Evolutionary conservation across 352 stramenopile genomes (phyloP).

Genomic region (Phytophthora megakarya): DNA sequence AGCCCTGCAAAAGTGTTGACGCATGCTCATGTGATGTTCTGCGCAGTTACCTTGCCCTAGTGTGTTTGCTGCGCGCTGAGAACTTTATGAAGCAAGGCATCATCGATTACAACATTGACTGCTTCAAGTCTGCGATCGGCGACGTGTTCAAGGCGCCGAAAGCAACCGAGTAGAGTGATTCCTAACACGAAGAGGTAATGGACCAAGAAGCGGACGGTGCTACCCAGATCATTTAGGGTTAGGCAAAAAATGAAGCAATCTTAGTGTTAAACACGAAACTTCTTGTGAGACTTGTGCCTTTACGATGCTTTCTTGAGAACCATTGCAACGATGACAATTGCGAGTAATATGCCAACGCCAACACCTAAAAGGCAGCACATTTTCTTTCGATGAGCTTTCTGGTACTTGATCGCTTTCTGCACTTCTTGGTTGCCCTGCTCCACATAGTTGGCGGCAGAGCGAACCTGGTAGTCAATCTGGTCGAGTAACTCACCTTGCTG

Average conservation of each 20-base stretch:
- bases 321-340: constrained; percentile 75
- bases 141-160: constrained; percentile 85
- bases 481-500: constrained; percentile 98
- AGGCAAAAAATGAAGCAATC: constrained; percentile 17
- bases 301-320: constrained; percentile 46
- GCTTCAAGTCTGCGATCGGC: constrained; percentile 94
- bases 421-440: constrained; percentile 97
- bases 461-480: constrained; percentile 97
- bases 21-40: constrained; percentile 17
- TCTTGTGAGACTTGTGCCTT: neutral
- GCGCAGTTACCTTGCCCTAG: constrained; percentile 94
- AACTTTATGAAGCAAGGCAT: constrained; percentile 98
- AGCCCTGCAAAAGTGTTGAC: neutral
- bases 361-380: constrained; percentile 63
- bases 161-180: constrained; percentile 43
- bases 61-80: constrained; percentile 96
- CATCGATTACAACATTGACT: constrained; percentile 99
- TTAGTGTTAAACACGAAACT: constrained; percentile 17
- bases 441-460: constrained; percentile 95
- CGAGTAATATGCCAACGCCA: constrained; percentile 57
- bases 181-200: neutral
- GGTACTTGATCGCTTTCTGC: constrained; percentile 94
- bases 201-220: neutral
- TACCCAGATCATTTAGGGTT: neutral
- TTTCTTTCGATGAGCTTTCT: constrained; percentile 97